Base-by-base conservation (phyloP, 306 rosid genomes). In the Cicer cuneatum region DNA sequence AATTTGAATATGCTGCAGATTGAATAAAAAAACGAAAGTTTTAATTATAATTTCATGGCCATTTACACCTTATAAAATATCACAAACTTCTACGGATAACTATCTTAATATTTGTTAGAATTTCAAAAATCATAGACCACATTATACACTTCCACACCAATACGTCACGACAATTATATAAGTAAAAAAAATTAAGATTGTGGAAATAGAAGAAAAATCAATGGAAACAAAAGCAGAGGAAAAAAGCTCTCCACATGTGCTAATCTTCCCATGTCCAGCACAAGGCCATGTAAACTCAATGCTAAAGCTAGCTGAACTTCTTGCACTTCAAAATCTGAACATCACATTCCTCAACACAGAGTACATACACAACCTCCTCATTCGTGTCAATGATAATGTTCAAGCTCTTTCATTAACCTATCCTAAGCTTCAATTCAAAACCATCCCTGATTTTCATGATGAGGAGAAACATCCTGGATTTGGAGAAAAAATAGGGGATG, bases 261-360 rank as follows among this genome's bases (percentile, higher is more conserved):
- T 84, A 2, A 81, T 84, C 7, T 77, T 81, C 19, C 83, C 85
- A 0, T 39, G 54, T 63, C 81, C 87, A 39, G 63, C 66, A 0
- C 84, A 81, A 10, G 90, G 86, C 40, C 87, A 85, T 59, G 83
- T 89, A 2, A 74, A 64, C 15, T 61, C 87, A 68, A 89, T 83
- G 89, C 86, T 86, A 6, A 83, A 78, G 19, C 78, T 89, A 0
- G 90, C 87, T 0, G 81, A 89, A 80, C 85, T 89, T 66, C 83
- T 89, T 0, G 59, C 58, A 9, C 67, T 82, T 5, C 16, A 57
- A 3, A 16, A 62, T 41, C 8, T 89, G 48, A 81, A 73, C 5
- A 66, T 86, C 24, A 89, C 87, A 18, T 83, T 86, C 41, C 84
- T 89, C 66, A 86, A 76, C 82, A 84, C 85, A 6, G 47, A 79